phyloP scores from a whole-genome alignment of 352 stramenopile species.

The Phytophthora macrochlamydospora region DNA sequence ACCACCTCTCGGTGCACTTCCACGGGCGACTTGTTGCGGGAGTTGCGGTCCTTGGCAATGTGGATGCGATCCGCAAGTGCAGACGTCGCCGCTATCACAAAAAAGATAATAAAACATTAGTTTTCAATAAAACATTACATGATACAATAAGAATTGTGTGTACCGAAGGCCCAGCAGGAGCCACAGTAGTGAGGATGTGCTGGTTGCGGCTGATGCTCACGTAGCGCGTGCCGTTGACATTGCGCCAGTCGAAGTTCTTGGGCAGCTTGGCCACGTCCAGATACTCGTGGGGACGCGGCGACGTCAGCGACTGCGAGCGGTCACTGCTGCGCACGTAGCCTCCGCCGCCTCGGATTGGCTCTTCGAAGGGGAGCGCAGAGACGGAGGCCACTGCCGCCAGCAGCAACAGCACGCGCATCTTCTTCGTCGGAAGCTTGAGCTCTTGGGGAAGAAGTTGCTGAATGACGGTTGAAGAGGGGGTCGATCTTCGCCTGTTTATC shows the following conservation, averaged over 20 bases:
- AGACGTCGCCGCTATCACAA: conserved; percentile 72
- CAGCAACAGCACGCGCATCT: conserved; percentile 23
- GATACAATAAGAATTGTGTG: background rate
- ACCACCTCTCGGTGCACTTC: conserved; percentile 83
- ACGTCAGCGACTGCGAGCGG: conserved; percentile 69
- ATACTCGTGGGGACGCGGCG: conserved; percentile 68
- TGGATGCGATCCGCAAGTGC: conserved; percentile 86
- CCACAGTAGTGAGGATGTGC: conserved; percentile 90
- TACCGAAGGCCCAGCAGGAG: conserved; percentile 88
- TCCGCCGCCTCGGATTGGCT: conserved; percentile 23
- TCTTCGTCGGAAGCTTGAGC: conserved; percentile 8
- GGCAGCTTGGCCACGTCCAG: conserved; percentile 80
- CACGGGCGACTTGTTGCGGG: conserved; percentile 50
- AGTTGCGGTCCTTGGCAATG: conserved; percentile 75
- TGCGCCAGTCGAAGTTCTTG: conserved; percentile 94
- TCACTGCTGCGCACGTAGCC: conserved; percentile 80
- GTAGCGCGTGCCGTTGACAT: conserved; percentile 81
- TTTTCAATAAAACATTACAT: background rate
- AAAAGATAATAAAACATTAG: conserved; percentile 12
- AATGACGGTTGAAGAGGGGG: too few relatives aligned
- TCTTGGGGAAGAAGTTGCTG: conserved; percentile 8
- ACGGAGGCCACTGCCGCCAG: conserved; percentile 11
- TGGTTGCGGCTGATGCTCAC: conserved; percentile 87
- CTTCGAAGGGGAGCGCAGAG: conserved; percentile 3
- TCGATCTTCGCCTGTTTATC: too few relatives aligned